These are phyloP conservation scores for Carex sylvatica DNA, from an alignment of 202 grass and related monocot species.

Conservation along the genomic window DNA sequence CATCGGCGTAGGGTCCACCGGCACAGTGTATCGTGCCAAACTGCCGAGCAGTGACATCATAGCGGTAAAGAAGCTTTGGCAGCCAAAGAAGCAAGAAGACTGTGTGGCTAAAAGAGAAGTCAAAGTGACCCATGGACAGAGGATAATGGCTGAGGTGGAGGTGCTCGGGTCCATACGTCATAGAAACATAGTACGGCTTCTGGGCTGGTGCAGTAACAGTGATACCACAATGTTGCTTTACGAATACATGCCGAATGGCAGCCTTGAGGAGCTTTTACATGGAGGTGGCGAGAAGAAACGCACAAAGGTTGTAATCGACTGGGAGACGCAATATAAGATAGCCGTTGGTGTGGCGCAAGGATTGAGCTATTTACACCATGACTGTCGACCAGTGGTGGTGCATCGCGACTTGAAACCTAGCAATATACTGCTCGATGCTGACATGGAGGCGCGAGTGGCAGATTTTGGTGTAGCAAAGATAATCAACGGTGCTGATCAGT, in stretches of 20 bases:
- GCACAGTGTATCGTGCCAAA: conserved; percentile 82
- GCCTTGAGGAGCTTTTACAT: conserved; percentile 77
- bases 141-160: conserved; percentile 69
- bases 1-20: conserved; percentile 64
- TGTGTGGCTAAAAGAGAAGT: neutral
- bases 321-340: conserved; percentile 64
- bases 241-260: conserved; percentile 98
- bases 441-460: conserved; percentile 76
- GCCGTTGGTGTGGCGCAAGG: conserved; percentile 78
- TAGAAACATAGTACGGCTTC: conserved; percentile 87
- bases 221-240: conserved; percentile 77
- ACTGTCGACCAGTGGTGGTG: conserved; percentile 61
- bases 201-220: conserved; percentile 66
- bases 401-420: conserved; percentile 97
- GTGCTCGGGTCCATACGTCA: conserved; percentile 71
- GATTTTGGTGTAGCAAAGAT: conserved; percentile 91
- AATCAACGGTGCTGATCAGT: conserved; percentile 37
- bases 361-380: conserved; percentile 92
- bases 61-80: conserved; percentile 89
- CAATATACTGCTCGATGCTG: conserved; percentile 84
- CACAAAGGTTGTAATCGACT: conserved; percentile 30
- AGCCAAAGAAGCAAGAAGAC: conserved; percentile 35
- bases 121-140: neutral
- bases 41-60: conserved; percentile 81
- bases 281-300: neutral